Percentiles rank a stretch among this genome's conserved stretches.
Conservation (phyloP, 345 rosid species). For the Aegle marmelos region DNA sequence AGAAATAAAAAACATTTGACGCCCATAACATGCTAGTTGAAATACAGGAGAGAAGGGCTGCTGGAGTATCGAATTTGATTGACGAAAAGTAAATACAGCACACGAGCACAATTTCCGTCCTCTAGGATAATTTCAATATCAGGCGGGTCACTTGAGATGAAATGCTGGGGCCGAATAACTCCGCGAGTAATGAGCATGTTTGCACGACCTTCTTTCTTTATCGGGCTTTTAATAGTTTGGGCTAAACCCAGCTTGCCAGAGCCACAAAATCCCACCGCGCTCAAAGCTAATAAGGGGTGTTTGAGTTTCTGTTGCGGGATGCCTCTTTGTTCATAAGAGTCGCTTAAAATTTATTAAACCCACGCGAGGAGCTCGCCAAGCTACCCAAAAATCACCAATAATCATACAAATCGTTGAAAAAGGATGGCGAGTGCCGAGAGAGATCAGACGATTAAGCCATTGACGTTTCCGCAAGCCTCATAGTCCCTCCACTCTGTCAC, state of each 20-base stretch:
- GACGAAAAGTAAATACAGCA: no score
- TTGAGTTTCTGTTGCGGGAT: not conserved
- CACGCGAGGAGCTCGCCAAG: not conserved
- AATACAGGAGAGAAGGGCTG: no score
- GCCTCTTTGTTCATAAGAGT: not conserved
- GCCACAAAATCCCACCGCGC: not conserved
- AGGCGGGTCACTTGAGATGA: no score
- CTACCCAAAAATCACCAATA: not conserved
- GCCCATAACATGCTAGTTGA: no score
- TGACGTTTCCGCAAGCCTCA: not conserved
- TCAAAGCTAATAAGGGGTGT: no score
- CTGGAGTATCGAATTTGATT: no score
- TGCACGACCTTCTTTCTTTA: not conserved
- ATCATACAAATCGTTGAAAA: slow-evolving; percentile 4
- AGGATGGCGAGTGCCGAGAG: not conserved
- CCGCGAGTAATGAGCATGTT: no score
- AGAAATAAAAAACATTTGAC: no score
- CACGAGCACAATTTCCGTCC: no score
- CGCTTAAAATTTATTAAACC: not conserved
- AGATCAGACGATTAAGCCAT: not conserved
- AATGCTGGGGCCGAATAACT: no score
- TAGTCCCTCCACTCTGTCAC: slow-evolving; percentile 1
- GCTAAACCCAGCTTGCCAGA: not conserved
- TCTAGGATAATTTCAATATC: no score
- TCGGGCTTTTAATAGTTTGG: not conserved